Conservation (phyloP, 129 eudicot genomes). For the Rutidosis leptorrhynchoides region DNA sequence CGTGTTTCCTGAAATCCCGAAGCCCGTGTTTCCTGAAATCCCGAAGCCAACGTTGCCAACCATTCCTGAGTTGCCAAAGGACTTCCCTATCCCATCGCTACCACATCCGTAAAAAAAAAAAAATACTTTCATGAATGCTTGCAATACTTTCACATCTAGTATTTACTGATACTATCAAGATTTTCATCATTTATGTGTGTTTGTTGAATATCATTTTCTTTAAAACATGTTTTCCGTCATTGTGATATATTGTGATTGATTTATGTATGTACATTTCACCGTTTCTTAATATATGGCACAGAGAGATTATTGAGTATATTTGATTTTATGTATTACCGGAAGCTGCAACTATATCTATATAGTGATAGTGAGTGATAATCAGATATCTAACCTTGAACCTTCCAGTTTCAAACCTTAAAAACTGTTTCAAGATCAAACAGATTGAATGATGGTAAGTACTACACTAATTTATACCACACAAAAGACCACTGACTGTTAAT, state of each 20-base stretch:
- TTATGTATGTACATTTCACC: background rate
- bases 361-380: conserved; percentile 6
- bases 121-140: background rate
- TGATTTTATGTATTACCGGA: background rate
- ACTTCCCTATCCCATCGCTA: conserved; percentile 23
- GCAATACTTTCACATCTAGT: background rate
- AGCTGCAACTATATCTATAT: conserved; percentile 10
- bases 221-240: background rate
- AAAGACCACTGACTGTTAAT: background rate
- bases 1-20: conserved; percentile 16
- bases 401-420: background rate
- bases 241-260: background rate
- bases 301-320: background rate
- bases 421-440: background rate
- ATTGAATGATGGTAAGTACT: background rate
- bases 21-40: conserved; percentile 19
- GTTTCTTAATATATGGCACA: background rate
- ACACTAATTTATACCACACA: background rate
- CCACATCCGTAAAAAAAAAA: conserved; percentile 27
- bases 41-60: conserved; percentile 26
- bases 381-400: conserved; percentile 11
- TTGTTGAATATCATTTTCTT: background rate
- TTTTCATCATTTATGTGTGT: background rate
- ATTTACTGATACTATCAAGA: background rate
- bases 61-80: conserved; percentile 31